Evolutionary conservation across 495 filamentous ascomycete genomes (phyloP).

Genomic region (Beverwykella pulmonaria): DNA sequence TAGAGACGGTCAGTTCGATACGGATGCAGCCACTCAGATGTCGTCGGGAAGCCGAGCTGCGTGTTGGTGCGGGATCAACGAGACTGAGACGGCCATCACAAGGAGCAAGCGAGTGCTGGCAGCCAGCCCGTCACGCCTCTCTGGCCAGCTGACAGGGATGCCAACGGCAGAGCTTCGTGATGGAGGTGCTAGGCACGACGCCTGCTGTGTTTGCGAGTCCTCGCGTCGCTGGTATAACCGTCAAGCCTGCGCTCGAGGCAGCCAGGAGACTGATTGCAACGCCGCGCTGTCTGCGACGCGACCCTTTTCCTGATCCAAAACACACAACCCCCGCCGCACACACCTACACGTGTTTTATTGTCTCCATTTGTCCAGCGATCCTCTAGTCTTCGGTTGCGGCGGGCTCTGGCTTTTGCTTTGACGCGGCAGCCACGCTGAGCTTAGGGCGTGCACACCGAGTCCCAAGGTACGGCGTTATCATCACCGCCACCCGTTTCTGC

Average conservation of each 20-base stretch:
- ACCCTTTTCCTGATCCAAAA: background rate
- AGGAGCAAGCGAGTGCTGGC: background rate
- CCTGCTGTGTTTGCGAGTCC: background rate
- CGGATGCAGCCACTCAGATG: constrained; percentile 4
- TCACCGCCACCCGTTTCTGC: constrained; percentile 31
- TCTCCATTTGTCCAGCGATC: background rate
- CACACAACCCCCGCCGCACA: background rate
- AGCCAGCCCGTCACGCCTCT: background rate
- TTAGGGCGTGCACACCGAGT: background rate
- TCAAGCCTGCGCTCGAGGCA: background rate
- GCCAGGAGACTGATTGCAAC: background rate
- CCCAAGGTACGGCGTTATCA: constrained; percentile 23
- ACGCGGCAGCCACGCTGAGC: background rate
- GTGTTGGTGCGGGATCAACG: constrained; percentile 5
- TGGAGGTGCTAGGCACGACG: background rate
- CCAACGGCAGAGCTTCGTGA: background rate
- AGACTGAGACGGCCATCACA: background rate
- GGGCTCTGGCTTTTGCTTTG: background rate
- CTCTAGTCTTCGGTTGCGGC: background rate
- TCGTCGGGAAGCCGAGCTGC: background rate
- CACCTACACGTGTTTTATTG: background rate
- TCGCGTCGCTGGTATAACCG: background rate
- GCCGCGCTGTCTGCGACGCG: too few relatives aligned
- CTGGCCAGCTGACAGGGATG: background rate
- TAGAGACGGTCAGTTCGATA: background rate